A percentile compares a stretch with the other conserved stretches of the same genome.
Evolutionary conservation across 139 green algal genomes (phyloP).

Genomic region (Diplosphaera chodatii): DNA sequence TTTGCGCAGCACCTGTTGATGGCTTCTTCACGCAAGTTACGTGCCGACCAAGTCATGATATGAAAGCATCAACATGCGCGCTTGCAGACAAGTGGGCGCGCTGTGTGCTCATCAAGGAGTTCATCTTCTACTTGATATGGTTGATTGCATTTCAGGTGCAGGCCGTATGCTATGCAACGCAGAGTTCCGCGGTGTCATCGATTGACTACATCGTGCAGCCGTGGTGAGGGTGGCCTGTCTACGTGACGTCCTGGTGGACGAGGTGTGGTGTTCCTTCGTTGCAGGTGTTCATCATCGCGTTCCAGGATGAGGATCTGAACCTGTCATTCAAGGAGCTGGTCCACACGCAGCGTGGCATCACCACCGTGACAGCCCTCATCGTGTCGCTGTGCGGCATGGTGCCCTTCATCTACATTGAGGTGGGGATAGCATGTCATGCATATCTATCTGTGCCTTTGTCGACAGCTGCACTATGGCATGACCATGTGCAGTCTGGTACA

Average conservation of each 20-base stretch:
- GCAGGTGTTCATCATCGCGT: neutral
- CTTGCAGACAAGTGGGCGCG: neutral
- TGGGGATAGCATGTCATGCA: neutral
- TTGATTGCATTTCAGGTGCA: slow-evolving; percentile 28
- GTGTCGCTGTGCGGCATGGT: slow-evolving; percentile 34
- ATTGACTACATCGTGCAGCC: too few species aligned
- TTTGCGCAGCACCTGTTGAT: neutral
- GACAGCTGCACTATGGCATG: too few species aligned
- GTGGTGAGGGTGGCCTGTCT: too few species aligned
- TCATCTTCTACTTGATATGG: neutral
- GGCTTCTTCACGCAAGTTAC: neutral
- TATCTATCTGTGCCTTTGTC: too few species aligned
- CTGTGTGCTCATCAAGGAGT: neutral
- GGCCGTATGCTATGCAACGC: too few species aligned
- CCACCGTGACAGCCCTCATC: slow-evolving; percentile 18
- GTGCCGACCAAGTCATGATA: too few species aligned
- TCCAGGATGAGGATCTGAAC: slow-evolving; percentile 24
- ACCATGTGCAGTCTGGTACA: too few species aligned
- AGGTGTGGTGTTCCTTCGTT: neutral
- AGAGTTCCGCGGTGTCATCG: too few species aligned
- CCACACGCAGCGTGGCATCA: slow-evolving; percentile 19
- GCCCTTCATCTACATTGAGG: slow-evolving; percentile 45
- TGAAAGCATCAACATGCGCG: too few species aligned
- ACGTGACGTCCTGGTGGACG: too few species aligned
- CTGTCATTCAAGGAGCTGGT: slow-evolving; percentile 30